Percentiles rank a stretch among this genome's conserved stretches.
Evolutionary conservation across 2,329 filamentous ascomycete species (phyloP).

Genomic region (Paecilomyces sp.): DNA sequence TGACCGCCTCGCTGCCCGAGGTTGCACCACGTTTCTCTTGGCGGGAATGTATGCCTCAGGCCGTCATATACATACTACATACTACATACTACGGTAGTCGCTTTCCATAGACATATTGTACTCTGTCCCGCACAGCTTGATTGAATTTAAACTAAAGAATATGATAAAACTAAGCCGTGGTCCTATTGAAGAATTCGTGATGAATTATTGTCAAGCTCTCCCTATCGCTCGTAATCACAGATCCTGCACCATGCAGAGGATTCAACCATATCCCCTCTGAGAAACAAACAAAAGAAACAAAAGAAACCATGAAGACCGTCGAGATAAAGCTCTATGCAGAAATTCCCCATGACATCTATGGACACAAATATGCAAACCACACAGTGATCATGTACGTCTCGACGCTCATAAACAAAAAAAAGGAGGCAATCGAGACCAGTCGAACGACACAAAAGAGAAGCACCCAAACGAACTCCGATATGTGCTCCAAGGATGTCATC

Average conservation of each 20-base stretch:
- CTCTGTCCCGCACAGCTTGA: too few relatives aligned
- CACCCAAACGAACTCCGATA: background rate
- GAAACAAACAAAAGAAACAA: background rate
- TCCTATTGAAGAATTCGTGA: background rate
- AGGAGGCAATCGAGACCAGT: background rate
- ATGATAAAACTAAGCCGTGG: too few relatives aligned
- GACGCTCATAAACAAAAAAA: background rate
- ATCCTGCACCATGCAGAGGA: background rate
- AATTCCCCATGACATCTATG: background rate
- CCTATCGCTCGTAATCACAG: background rate
- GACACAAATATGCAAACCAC: slow-evolving; percentile 2
- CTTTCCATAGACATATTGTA: too few relatives aligned
- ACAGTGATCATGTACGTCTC: slow-evolving; percentile 2
- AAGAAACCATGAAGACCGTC: background rate
- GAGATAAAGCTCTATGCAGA: background rate
- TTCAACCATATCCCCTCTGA: background rate
- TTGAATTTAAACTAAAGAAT: too few relatives aligned
- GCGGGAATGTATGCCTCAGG: background rate
- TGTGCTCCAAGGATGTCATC: background rate
- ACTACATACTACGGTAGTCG: background rate
- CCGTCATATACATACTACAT: background rate
- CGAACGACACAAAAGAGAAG: background rate
- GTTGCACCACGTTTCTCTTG: background rate
- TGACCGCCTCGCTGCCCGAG: background rate
- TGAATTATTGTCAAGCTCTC: background rate